Evolutionary conservation across 2,329 filamentous ascomycete species (phyloP).

Genomic region (Colletotrichum neosansevieriae): DNA sequence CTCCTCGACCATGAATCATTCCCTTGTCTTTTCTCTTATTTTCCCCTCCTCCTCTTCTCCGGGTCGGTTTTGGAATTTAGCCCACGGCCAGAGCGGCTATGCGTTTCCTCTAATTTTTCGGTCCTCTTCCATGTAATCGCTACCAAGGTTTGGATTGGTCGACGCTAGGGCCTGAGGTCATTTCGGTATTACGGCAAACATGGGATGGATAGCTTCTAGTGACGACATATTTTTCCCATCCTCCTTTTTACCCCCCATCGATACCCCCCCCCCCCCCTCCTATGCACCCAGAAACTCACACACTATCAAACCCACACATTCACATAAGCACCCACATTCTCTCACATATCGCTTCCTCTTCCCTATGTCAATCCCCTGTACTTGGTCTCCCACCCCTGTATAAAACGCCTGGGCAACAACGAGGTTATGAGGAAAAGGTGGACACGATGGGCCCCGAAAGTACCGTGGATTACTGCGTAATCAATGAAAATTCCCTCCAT

Average conservation of each 20-base stretch:
- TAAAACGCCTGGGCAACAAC: slow-evolving; percentile 29
- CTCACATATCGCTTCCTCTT: slow-evolving; percentile 36
- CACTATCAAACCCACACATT: slow-evolving; percentile 19
- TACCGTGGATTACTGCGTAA: slow-evolving; percentile 36
- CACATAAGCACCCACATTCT: slow-evolving; percentile 20
- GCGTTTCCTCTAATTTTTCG: slow-evolving; percentile 1
- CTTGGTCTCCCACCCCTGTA: slow-evolving; percentile 30
- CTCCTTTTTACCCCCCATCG: slow-evolving; percentile 13
- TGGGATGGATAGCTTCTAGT: slow-evolving; percentile 32
- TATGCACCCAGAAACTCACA: slow-evolving; percentile 23
- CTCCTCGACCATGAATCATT: slow-evolving; percentile 30
- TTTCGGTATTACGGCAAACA: slow-evolving; percentile 34
- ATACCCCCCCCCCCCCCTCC: slow-evolving; percentile 32
- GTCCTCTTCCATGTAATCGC: slow-evolving; percentile 3
- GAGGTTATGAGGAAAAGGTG: slow-evolving; percentile 38
- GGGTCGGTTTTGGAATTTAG: neutral
- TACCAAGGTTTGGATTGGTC: slow-evolving; percentile 26
- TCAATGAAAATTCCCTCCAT: slow-evolving; percentile 40
- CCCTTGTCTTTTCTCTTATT: neutral
- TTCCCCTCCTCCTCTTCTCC: neutral
- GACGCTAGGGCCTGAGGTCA: slow-evolving; percentile 15
- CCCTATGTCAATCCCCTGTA: slow-evolving; percentile 31
- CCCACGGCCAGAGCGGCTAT: slow-evolving; percentile 10
- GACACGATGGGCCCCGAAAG: slow-evolving; percentile 34
- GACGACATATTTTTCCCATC: slow-evolving; percentile 34